Conservation (phyloP, 2,329 filamentous ascomycete genomes). For the Pseudocercospora vitis region DNA sequence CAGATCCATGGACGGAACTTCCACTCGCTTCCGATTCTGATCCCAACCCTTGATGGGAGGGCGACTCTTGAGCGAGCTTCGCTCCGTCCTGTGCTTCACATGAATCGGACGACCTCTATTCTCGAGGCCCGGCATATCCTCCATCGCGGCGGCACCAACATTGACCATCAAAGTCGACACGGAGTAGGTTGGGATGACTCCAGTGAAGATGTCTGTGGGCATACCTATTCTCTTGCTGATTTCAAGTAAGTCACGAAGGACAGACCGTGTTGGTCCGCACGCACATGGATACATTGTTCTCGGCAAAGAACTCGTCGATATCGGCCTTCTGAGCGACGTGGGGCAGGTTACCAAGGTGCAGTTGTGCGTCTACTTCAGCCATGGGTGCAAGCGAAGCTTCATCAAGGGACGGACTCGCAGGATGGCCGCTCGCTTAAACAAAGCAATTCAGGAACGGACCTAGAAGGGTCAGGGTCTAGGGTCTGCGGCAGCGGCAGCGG, state of each 20-base stretch:
- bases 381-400: not conserved
- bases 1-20: constrained; percentile 3
- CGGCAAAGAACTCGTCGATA: constrained; percentile 50
- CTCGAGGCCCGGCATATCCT: constrained; percentile 54
- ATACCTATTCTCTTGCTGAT: constrained; percentile 63
- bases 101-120: constrained; percentile 62
- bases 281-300: constrained; percentile 40
- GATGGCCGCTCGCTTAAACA: no score
- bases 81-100: constrained; percentile 49
- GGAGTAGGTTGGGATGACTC: constrained; percentile 71
- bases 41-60: constrained; percentile 5
- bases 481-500: no score
- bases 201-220: constrained; percentile 66
- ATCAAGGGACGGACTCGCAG: no score
- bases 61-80: not conserved
- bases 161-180: constrained; percentile 63
- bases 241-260: not conserved
- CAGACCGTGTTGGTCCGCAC: constrained; percentile 11
- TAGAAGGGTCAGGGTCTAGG: no score
- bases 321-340: constrained; percentile 56
- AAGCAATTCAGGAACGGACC: no score
- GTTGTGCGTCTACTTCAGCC: constrained; percentile 10
- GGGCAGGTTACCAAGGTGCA: constrained; percentile 58
- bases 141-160: constrained; percentile 62
- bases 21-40: not conserved